Percentiles rank a stretch among this genome's conserved stretches.
phyloP scores from a whole-genome alignment of 352 stramenopile genomes.

The Globisporangium barbulae region DNA sequence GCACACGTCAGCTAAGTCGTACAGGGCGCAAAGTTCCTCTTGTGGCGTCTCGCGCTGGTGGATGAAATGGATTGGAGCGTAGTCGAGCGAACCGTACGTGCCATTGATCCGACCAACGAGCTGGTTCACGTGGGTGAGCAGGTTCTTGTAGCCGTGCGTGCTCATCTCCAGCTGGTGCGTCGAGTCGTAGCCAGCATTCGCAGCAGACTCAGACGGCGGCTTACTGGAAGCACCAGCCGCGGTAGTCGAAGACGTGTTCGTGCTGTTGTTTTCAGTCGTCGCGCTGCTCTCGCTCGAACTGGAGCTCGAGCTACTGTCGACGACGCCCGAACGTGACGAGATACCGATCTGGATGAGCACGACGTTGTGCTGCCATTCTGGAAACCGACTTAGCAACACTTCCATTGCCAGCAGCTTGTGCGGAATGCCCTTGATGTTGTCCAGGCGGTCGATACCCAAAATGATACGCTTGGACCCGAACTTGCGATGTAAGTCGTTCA shows the following conservation, averaged over 20 bases:
- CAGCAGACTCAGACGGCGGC: constrained; percentile 1
- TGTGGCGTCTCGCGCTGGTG: constrained; percentile 73
- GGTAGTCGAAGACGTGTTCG: neutral
- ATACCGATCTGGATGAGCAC: constrained; percentile 96
- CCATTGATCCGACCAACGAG: constrained; percentile 89
- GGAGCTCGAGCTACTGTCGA: constrained; percentile 22
- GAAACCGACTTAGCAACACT: constrained; percentile 75
- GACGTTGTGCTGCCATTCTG: constrained; percentile 93
- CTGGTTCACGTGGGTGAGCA: constrained; percentile 83
- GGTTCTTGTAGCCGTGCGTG: constrained; percentile 63
- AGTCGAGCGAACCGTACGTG: constrained; percentile 83
- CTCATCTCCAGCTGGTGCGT: constrained; percentile 77
- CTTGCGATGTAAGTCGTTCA: constrained; percentile 72
- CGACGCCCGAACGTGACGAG: constrained; percentile 62
- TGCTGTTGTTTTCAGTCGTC: constrained; percentile 18
- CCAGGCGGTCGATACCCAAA: constrained; percentile 78
- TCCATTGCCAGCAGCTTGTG: constrained; percentile 89
- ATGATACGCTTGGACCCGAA: constrained; percentile 84
- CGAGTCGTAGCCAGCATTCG: constrained; percentile 27
- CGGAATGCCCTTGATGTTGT: constrained; percentile 89
- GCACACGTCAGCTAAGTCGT: constrained; percentile 87
- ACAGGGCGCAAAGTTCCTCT: constrained; percentile 87
- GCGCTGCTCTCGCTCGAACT: neutral
- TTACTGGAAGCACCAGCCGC: constrained; percentile 1
- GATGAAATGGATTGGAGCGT: constrained; percentile 91